Evolutionary conservation across 495 filamentous ascomycete genomes (phyloP), one percentile per base, ranked within the genome.

Genomic region (Trichoderma parareesei): DNA sequence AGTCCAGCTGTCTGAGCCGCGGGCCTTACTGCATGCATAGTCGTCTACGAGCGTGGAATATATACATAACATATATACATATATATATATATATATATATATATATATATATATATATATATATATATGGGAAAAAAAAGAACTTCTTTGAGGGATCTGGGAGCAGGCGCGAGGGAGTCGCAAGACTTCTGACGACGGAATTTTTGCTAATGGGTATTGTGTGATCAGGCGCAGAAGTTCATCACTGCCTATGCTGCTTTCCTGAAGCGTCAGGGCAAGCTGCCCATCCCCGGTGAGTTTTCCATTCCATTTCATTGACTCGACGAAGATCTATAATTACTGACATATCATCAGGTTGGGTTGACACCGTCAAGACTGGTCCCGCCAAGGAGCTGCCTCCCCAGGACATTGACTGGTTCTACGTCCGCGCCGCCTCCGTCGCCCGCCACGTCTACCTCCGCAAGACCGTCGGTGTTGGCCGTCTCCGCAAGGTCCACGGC

Each of bases 401-500:
- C 73, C 93, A 96, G 87, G 90, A 89, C 75, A 88, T 90, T 73
- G 93, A 97, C 84, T 97, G 93, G 93, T 98, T 90, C 88, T 98
- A 98, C 88, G 85, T 97, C 78, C 93, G 94, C 75, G 92, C 93
- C 75, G 94, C 94, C 71, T 83, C 92, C 71, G 87, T 97, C 76
- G 94, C 94, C 71, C 94, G 94, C 75, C 94, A 98, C 82, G 86
- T 98, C 84, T 98, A 98, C 84, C 86, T 98, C 78, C 88, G 94
- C 80, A 98, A 98, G 85, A 97, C 93, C 73, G 93, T 98, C 75
- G 94, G 94, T 84, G 93, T 98, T 66, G 90, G 90, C 75, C 90
- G 92, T 72, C 84, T 97, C 70, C 77, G 81, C 69, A 74, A 71
- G 71, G 90, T 90, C 66, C 94, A 98, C 83, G 94, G 94, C 75